phyloP scores from a whole-genome alignment of 768 basidiomycete genomes.

The Rhodotorula kratochvilovae region DNA sequence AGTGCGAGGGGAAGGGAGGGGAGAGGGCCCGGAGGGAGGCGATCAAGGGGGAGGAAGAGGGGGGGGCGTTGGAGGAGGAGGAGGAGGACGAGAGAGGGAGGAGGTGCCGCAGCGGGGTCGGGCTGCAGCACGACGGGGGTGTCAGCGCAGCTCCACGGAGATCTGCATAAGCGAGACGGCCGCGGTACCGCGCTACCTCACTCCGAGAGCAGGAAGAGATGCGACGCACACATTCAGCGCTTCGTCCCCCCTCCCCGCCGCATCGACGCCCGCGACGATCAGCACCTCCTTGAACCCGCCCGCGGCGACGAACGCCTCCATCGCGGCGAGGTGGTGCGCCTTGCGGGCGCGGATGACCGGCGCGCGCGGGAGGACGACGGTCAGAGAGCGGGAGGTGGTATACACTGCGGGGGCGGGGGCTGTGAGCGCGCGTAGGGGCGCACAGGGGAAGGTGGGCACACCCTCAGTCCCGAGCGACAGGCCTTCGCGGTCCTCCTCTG shows the following conservation, averaged over 20 bases:
- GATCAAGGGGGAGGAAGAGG: not conserved
- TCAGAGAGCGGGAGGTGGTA: constrained; percentile 1
- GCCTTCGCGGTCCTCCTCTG: not conserved
- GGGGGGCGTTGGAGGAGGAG: not conserved
- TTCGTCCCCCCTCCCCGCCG: constrained; percentile 24
- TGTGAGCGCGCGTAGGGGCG: not conserved
- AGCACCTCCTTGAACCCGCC: constrained; percentile 19
- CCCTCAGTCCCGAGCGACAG: constrained; percentile 27
- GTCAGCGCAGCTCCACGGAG: not conserved
- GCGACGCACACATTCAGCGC: constrained; percentile 21
- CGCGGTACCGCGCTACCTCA: too few species aligned
- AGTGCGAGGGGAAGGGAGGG: not conserved
- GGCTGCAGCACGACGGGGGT: not conserved
- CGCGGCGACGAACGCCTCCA: not conserved
- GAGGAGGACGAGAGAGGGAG: constrained; percentile 8
- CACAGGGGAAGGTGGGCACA: not conserved
- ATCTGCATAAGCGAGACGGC: too few species aligned
- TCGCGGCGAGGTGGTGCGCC: constrained; percentile 15
- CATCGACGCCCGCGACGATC: constrained; percentile 25
- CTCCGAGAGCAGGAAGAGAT: too few species aligned
- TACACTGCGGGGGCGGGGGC: constrained; percentile 12
- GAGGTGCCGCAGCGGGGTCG: constrained; percentile 22
- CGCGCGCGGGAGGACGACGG: constrained; percentile 31
- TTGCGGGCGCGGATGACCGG: constrained; percentile 34
- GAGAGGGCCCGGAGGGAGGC: not conserved